phyloP scores from a whole-genome alignment of 1,284 basidiomycete genomes.

The Agaricales sp. region DNA sequence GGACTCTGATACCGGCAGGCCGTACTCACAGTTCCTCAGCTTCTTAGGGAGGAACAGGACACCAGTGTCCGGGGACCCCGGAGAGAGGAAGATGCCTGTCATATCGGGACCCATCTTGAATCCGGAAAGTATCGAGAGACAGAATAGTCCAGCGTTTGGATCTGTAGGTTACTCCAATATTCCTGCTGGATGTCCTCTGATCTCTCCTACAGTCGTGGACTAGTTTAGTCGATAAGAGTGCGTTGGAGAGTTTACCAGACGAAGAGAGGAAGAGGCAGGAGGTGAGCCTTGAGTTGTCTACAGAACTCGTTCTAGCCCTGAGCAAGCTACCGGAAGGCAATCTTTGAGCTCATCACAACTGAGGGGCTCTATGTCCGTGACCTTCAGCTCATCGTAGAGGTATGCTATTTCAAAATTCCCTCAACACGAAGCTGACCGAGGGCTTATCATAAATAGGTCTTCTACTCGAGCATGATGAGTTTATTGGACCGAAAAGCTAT shows the following conservation, averaged over 20 bases:
- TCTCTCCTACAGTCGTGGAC: constrained; percentile 71
- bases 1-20: constrained; percentile 20
- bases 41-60: constrained; percentile 51
- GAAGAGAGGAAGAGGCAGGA: constrained; percentile 84
- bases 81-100: constrained; percentile 26
- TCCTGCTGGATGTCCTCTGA: too few relatives aligned
- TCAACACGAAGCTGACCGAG: not conserved
- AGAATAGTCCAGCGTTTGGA: constrained; percentile 52
- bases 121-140: constrained; percentile 21
- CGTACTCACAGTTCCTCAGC: constrained; percentile 34
- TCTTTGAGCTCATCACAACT: constrained; percentile 88
- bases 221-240: constrained; percentile 76
- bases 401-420: constrained; percentile 19
- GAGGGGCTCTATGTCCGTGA: constrained; percentile 85
- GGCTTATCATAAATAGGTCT: too few relatives aligned
- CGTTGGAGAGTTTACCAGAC: constrained; percentile 66
- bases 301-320: constrained; percentile 1
- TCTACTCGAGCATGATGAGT: constrained; percentile 72
- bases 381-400: constrained; percentile 84
- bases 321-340: constrained; percentile 34
- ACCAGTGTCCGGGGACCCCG: constrained; percentile 23
- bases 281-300: constrained; percentile 26
- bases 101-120: constrained; percentile 54
- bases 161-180: constrained; percentile 35
- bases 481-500: constrained; percentile 73